Evolutionary conservation across 2,329 filamentous ascomycete genomes (phyloP).

Genomic region (Talaromyces sp.): DNA sequence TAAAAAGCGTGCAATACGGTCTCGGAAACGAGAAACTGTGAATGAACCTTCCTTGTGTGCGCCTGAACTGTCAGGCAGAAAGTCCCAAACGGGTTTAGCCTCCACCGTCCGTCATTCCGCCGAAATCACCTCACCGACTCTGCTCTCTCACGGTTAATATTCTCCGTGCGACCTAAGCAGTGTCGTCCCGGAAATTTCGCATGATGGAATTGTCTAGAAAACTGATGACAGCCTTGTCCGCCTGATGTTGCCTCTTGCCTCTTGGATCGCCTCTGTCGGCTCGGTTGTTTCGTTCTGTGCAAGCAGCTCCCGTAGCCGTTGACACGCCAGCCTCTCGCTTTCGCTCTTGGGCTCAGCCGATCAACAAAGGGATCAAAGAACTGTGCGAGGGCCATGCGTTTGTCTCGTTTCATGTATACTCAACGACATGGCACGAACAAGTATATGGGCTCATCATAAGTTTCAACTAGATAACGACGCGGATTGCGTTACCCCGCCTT

Average conservation of each 20-base stretch:
- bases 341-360: neutral
- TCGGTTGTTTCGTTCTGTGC: neutral
- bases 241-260: neutral
- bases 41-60: neutral
- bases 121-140: neutral
- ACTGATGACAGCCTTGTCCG: neutral
- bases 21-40: neutral
- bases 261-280: neutral
- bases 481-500: neutral
- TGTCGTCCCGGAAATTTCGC: too few relatives aligned
- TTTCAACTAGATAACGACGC: neutral
- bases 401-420: neutral
- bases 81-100: slow-evolving; percentile 6
- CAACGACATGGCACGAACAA: neutral
- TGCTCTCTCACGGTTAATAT: neutral
- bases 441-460: neutral
- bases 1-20: neutral
- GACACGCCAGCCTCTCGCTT: neutral
- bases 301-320: neutral
- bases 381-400: neutral
- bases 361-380: neutral
- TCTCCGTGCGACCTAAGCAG: too few relatives aligned
- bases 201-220: neutral
- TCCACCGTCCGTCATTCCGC: neutral
- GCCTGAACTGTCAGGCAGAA: neutral